Evolutionary conservation across 495 filamentous ascomycete genomes (phyloP), one percentile per base, ranked within the genome.

Genomic region (Aspergillus bridgeri): DNA sequence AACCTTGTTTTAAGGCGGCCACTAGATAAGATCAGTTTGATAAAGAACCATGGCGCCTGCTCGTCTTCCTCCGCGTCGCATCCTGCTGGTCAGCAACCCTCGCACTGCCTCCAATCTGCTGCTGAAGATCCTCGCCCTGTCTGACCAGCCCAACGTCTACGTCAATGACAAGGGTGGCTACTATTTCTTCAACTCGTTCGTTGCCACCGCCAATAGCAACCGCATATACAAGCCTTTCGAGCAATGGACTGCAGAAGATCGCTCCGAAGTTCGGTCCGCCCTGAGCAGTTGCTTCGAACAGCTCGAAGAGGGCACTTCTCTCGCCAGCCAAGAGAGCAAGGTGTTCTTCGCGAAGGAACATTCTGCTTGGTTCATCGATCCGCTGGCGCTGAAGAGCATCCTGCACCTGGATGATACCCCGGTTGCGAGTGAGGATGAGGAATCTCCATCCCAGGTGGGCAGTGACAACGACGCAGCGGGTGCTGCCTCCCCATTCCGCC

Each of bases 341-440:
- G 60, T 59, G 11, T 57, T 71, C 2, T 73, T 71, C 45, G 65
- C 71, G 29, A 79, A 79, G 50, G 75, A 79, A 54, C 76, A 79
- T 57, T 58, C 62, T 9, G 56, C 55, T 29, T 69, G 67, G 67
- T 33, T 67, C 45, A 24, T 21, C 33, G 65, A 62, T 27, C 64
- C 65, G 0, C 60, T 57, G 1, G 25, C 44, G 5, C 42, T 58
- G 50, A 33, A 38, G 33, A 38, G 13, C 9, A 38, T 38, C 33
- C 13, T 38, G 33, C 33, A 15, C 9, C 33, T 38, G 33, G 13
- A 38, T 15, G 33, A 38, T 8, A 38, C 3, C 25, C 3, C 25
- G n/a, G n/a, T n/a, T 27, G 25, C 25, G 25, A 27, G 25, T 7
- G 25, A 27, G 25, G 25, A 27, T 27, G 25, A n/a, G n/a, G n/a